Conservation (phyloP, 345 rosid species). For the Ceriops tagal region DNA sequence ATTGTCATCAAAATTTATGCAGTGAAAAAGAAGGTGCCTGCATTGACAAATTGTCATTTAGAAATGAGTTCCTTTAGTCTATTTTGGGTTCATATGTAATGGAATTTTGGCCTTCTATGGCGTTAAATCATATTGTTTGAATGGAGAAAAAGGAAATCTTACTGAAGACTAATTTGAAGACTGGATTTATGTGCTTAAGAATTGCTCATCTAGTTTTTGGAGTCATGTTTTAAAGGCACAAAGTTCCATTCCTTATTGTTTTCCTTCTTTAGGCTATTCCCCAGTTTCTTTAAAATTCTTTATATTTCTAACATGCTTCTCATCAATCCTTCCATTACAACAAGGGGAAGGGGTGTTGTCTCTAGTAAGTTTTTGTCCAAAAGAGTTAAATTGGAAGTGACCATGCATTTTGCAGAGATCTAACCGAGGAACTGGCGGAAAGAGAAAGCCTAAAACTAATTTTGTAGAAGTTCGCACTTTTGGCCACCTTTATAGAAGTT, state of each 20-base stretch:
- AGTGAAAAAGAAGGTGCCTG: too few relatives aligned
- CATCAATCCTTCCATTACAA: not conserved
- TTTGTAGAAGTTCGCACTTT: constrained; percentile 98
- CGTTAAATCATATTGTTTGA: not conserved
- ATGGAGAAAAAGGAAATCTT: not conserved
- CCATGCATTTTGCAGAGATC: constrained; percentile 43
- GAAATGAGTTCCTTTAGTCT: too few relatives aligned
- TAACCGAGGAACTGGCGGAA: constrained; percentile 41
- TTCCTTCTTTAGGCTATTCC: too few relatives aligned
- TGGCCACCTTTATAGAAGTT: constrained; percentile 90
- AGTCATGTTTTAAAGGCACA: not conserved
- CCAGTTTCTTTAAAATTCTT: not conserved
- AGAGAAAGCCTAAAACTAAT: constrained; percentile 83
- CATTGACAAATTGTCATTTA: too few relatives aligned
- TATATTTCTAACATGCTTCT: not conserved
- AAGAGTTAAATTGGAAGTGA: not conserved
- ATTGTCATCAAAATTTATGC: too few relatives aligned
- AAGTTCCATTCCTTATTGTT: too few relatives aligned
- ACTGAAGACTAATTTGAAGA: not conserved
- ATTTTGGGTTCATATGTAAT: too few relatives aligned
- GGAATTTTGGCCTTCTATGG: not conserved
- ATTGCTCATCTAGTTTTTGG: not conserved
- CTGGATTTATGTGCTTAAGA: not conserved
- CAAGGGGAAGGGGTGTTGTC: not conserved
- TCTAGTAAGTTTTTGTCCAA: not conserved